Evolutionary conservation across 2,329 filamentous ascomycete species (phyloP).

Genomic region (Diplodia intermedia): DNA sequence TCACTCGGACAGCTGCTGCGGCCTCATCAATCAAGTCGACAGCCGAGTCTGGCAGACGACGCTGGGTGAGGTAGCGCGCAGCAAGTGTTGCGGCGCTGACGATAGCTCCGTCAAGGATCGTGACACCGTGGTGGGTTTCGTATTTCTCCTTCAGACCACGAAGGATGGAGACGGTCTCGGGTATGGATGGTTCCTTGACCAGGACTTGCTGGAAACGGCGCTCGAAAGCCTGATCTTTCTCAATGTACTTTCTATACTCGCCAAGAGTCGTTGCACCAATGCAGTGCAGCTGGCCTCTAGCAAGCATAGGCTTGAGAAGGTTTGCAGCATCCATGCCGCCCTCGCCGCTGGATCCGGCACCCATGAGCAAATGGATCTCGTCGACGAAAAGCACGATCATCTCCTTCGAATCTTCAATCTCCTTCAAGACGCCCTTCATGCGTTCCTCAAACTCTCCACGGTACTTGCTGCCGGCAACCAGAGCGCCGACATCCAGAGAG

Average conservation of each 20-base stretch:
- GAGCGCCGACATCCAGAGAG: constrained; percentile 90
- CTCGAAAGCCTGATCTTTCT: constrained; percentile 98
- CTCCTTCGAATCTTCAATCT: constrained; percentile 92
- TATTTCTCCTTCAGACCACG: constrained; percentile 97
- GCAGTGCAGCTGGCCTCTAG: constrained; percentile 94
- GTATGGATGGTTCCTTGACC: constrained; percentile 88
- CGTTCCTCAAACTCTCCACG: constrained; percentile 98
- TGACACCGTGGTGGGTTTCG: constrained; percentile 97
- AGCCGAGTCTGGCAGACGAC: constrained; percentile 92
- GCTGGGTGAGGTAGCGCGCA: constrained; percentile 87
- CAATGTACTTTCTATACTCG: constrained; percentile 98
- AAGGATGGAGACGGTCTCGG: constrained; percentile 96
- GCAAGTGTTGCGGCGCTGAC: constrained; percentile 91
- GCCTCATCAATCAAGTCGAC: constrained; percentile 97
- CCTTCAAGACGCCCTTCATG: constrained; percentile 98
- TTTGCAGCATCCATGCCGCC: constrained; percentile 99
- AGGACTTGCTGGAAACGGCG: constrained; percentile 98
- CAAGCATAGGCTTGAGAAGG: constrained; percentile 96
- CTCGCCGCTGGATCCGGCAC: constrained; percentile 90
- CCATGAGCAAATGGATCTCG: constrained; percentile 98
- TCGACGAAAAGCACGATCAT: constrained; percentile 98
- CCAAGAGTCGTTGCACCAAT: constrained; percentile 95
- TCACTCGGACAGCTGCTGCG: constrained; percentile 93
- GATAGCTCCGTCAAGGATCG: constrained; percentile 90
- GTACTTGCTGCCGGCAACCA: constrained; percentile 98